phyloP scores from a whole-genome alignment of 164 flowering plant species.

The Chimonanthus salicifolius region DNA sequence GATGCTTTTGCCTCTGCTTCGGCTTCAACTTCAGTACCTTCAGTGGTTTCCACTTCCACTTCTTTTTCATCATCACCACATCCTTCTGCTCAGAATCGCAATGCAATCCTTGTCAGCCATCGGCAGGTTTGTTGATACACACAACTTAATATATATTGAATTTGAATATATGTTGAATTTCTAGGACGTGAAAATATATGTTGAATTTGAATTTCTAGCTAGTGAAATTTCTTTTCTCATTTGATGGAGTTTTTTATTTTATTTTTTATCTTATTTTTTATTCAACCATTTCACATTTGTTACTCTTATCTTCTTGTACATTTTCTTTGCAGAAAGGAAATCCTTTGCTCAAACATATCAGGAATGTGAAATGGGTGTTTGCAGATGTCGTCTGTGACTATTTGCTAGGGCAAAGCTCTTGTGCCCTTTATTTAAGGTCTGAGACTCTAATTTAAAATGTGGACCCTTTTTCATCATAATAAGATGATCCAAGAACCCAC shows the following conservation, averaged over 20 bases:
- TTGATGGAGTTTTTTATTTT: background rate
- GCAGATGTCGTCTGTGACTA: slow-evolving; percentile 81
- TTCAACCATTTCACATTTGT: background rate
- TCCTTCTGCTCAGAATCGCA: slow-evolving; percentile 37
- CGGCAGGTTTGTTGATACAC: background rate
- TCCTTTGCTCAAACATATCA: slow-evolving; percentile 85
- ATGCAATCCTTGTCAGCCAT: slow-evolving; percentile 38
- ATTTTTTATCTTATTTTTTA: too few species aligned
- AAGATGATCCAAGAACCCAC: too few species aligned
- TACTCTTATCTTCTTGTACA: background rate
- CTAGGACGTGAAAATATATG: background rate
- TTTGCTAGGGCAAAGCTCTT: slow-evolving; percentile 69
- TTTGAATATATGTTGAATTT: background rate
- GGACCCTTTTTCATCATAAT: too few species aligned
- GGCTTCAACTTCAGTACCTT: slow-evolving; percentile 15
- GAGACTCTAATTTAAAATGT: background rate
- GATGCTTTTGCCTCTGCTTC: slow-evolving; percentile 26
- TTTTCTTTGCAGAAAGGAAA: slow-evolving; percentile 74
- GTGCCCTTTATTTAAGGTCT: slow-evolving; percentile 93
- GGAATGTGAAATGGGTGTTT: slow-evolving; percentile 89
- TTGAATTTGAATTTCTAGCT: background rate
- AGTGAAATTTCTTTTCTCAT: background rate
- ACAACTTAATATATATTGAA: background rate
- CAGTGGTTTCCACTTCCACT: slow-evolving; percentile 15
- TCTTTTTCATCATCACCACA: slow-evolving; percentile 17